These are phyloP conservation scores for Peribolospora kevripleyi DNA, from an alignment of 768 basidiomycete species.

Conservation along the genomic window DNA sequence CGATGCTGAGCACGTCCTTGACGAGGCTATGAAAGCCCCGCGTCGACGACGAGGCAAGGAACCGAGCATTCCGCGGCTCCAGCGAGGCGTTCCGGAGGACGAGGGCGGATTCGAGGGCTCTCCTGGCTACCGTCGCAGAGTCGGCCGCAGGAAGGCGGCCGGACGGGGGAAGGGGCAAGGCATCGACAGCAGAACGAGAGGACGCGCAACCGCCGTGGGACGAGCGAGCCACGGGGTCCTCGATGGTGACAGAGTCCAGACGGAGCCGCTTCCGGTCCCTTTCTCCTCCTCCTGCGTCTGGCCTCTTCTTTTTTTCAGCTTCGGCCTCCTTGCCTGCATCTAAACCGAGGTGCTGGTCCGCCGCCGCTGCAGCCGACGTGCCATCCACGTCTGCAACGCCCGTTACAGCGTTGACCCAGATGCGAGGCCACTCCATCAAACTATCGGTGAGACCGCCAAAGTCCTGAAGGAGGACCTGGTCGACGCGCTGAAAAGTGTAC, in stretches of 20 bases:
- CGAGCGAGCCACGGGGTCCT: too few relatives aligned
- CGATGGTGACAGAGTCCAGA: not conserved
- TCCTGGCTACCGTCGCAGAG: constrained; percentile 23
- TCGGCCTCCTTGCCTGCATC: not conserved
- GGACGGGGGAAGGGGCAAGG: not conserved
- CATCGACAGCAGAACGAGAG: too few relatives aligned
- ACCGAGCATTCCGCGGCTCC: constrained; percentile 38
- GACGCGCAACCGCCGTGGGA: too few relatives aligned
- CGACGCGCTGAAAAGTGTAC: constrained; percentile 39
- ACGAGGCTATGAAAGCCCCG: constrained; percentile 19
- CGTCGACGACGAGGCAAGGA: constrained; percentile 22
- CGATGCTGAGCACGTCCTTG: constrained; percentile 5
- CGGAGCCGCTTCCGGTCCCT: constrained; percentile 8
- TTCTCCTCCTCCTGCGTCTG: constrained; percentile 2
- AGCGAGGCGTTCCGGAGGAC: constrained; percentile 62
- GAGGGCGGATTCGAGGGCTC: constrained; percentile 65
- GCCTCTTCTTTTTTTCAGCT: constrained; percentile 2
- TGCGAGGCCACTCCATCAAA: constrained; percentile 35
- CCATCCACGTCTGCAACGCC: constrained; percentile 26
- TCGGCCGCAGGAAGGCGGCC: not conserved
- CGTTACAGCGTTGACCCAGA: constrained; percentile 26
- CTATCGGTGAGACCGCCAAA: constrained; percentile 62
- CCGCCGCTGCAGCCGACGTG: constrained; percentile 38
- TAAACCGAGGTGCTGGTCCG: constrained; percentile 5
- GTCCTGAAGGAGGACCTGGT: constrained; percentile 42